These are phyloP conservation scores for Cladosporium sp. DNA, from an alignment of 2,329 filamentous ascomycete species.

Conservation along the genomic window DNA sequence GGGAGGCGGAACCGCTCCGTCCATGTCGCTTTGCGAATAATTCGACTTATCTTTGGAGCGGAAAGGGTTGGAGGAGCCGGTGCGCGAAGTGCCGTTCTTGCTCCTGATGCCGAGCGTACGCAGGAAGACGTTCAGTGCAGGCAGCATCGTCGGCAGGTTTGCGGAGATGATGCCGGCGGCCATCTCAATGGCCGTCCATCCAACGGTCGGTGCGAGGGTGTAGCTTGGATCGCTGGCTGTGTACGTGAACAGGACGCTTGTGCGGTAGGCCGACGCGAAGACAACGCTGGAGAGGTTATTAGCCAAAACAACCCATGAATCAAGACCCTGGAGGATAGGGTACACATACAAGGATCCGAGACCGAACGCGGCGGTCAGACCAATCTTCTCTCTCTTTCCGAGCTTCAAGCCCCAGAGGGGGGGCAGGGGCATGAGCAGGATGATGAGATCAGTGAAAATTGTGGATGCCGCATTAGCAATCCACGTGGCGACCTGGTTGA, in stretches of 20 bases:
- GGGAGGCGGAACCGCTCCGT: not conserved
- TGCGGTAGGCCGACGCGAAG: constrained; percentile 16
- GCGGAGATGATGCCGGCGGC: constrained; percentile 19
- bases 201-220: constrained; percentile 14
- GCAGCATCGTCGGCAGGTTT: constrained; percentile 18
- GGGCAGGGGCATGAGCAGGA: constrained; percentile 8
- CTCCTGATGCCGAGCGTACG: constrained; percentile 7
- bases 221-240: constrained; percentile 14
- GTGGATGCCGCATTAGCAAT: constrained; percentile 27
- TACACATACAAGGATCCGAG: constrained; percentile 17
- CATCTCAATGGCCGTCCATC: constrained; percentile 20
- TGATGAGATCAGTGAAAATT: constrained; percentile 15
- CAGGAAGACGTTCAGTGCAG: constrained; percentile 16
- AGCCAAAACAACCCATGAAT: not conserved
- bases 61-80: not conserved
- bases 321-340: not conserved
- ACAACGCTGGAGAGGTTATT: constrained; percentile 3
- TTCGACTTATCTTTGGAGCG: constrained; percentile 10
- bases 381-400: constrained; percentile 12
- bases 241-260: constrained; percentile 19
- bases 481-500: constrained; percentile 46
- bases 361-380: constrained; percentile 18
- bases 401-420: constrained; percentile 8
- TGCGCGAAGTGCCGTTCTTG: not conserved
- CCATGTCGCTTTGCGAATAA: not conserved